Base-by-base conservation (phyloP, 2,329 filamentous ascomycete genomes). In the Trichoderma citrinoviride region DNA sequence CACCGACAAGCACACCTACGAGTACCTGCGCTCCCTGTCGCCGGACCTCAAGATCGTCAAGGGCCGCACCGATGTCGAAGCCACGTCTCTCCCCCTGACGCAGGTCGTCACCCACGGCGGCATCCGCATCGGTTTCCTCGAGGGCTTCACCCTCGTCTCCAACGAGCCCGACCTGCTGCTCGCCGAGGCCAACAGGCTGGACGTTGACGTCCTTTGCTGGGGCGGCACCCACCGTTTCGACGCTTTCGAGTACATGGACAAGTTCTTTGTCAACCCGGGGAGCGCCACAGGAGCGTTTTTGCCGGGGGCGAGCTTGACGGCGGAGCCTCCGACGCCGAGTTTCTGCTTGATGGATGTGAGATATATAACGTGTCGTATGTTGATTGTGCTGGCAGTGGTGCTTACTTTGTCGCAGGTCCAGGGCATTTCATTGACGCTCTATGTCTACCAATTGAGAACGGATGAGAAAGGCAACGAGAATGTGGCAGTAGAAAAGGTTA, bases 291-390 rank as follows among this genome's bases (percentile, higher is more conserved):
- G 87, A 10, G 87, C 87, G 3, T 86, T 86, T 68, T 80, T 83
- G 23, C 83, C 83, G 1, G 83, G 84, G 21, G 88, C 85, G 82
- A 79, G 79, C 21, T 79, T 79, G 58, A 84, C 84, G 46, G 81
- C 79, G n/a, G 87, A 91, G 73, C 90, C 94, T 63, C 90, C 90
- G 25, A 89, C 88, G 64, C 94, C 94, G 27, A 97, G 93, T 76
- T 97, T 98, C 78, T 97, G 95, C 74, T 80, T 98, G 77, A 97
- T 98, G 94, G 94, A 98, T 85, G 93, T 97, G 77, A 81, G 92
- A 89, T 52, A 15, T 2, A 3, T 17, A n/a, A n/a, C 23, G 29
- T 43, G 3, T 33, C 21, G 49, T n/a, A 23, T 14, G 7, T 4
- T 15, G 3, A 12, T 1, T 21, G 10, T 14, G 33, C 33, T 41